Base-by-base conservation (phyloP, 2,329 filamentous ascomycete species). In the Colletotrichum brevisporum region DNA sequence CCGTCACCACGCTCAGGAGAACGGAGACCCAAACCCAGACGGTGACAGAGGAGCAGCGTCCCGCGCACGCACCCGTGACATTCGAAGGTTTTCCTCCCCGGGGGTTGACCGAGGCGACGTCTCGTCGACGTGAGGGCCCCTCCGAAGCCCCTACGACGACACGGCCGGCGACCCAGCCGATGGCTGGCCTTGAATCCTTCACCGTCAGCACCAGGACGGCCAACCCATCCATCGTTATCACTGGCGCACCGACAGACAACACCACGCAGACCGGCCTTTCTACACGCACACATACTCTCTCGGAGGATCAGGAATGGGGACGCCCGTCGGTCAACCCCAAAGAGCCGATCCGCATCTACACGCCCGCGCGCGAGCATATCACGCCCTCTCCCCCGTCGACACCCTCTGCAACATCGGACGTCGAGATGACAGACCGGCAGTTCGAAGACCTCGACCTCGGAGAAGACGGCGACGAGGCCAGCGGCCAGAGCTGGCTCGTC, bases 401-500 rank as follows among this genome's bases (percentile, higher is more conserved):
- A 27, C 41, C 43, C 5, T n/a, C 51, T 15, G 6, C 27, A 50
- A 16, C 58, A 50, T 10, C 8, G 0, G 69, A 69, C 55, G 12
- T 52, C 10, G 50, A 69, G 13, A 69, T 69, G 66, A 6, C 45
- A 12, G 69, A 71, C 24, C 6, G 12, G 18, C 24, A n/a, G n/a
- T 10, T 6, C 31, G 41, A 43, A 5, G 21, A 24, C 21, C 21
- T 24, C 4, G 21, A 24, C 21, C 21, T 24, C 21, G 31, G 31
- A 36, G 13, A 41, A 0, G 36, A 24, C n/a, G 10, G 16, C 50
- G 18, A 18, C 27, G 36, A 36, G 39, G 31, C 18, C 9, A 13
- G 3, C 57, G 6, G 13, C 41, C 26, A 27, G 6, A 59, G 61
- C 21, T 72, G 70, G 70, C 69, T 73, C 26, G 62, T 57, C 6